phyloP scores from a whole-genome alignment of 306 rosid species.

The Canavalia gladiata region DNA sequence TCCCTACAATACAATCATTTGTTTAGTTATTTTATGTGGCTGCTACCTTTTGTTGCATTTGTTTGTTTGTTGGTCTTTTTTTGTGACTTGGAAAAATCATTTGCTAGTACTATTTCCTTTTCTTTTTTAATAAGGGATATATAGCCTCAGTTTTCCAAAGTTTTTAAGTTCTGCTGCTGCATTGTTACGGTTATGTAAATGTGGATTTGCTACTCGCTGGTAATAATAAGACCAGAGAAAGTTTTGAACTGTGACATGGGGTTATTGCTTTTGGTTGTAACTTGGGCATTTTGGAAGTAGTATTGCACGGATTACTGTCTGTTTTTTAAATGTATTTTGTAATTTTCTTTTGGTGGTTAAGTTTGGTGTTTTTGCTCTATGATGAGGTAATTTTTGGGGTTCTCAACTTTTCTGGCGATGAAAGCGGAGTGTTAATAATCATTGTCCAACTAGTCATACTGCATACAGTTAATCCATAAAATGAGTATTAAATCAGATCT shows the following conservation, averaged over 20 bases:
- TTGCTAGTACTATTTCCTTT: background rate
- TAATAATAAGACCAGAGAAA: background rate
- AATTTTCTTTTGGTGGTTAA: background rate
- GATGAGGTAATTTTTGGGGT: background rate
- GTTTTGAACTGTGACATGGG: conserved; percentile 32
- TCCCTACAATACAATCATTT: background rate
- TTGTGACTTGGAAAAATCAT: background rate
- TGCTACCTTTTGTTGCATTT: conserved; percentile 26
- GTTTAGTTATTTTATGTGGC: conserved; percentile 16
- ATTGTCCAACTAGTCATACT: conserved; percentile 1
- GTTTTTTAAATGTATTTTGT: conserved; percentile 19
- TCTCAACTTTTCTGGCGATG: conserved; percentile 22
- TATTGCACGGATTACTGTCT: conserved; percentile 5
- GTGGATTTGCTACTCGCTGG: conserved; percentile 14
- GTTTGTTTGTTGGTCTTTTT: background rate
- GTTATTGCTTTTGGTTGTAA: conserved; percentile 38
- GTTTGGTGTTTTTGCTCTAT: conserved; percentile 23
- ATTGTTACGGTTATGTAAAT: conserved; percentile 4
- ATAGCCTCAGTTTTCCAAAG: background rate
- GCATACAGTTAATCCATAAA: conserved; percentile 12
- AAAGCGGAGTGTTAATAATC: background rate
- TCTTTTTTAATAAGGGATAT: background rate
- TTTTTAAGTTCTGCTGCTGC: conserved; percentile 17
- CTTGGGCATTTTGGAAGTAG: conserved; percentile 1
- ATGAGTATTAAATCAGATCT: conserved; percentile 14